phyloP scores from a whole-genome alignment of 352 stramenopile genomes.

The Globisporangium uncinulatum region DNA sequence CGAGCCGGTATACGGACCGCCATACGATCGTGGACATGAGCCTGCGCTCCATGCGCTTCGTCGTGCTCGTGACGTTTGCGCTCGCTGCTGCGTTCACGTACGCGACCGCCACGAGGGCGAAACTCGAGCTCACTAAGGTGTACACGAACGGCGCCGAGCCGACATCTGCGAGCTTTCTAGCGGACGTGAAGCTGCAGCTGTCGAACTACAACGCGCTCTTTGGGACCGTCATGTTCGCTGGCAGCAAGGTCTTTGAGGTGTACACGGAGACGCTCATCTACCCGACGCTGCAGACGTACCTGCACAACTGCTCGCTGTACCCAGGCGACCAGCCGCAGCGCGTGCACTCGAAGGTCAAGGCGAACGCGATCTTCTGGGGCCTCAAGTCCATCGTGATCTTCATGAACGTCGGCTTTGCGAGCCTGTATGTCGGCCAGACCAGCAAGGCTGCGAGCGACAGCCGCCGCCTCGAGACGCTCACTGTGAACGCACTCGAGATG shows the following conservation, averaged over 20 bases:
- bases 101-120: conserved; percentile 11
- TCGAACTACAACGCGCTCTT: conserved; percentile 16
- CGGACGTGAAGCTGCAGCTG: conserved; percentile 6
- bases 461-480: neutral
- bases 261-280: conserved; percentile 20
- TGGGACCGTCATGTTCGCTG: conserved; percentile 13
- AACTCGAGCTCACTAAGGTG: conserved; percentile 4
- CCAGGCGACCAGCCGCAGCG: conserved; percentile 20
- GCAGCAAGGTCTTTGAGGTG: conserved; percentile 15
- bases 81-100: conserved; percentile 13
- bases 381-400: conserved; percentile 17
- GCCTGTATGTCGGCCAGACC: conserved; percentile 19
- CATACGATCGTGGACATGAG: conserved; percentile 20
- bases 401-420: conserved; percentile 19
- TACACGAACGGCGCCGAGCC: conserved; percentile 9
- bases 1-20: conserved; percentile 7
- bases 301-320: conserved; percentile 20
- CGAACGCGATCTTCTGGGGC: conserved; percentile 13
- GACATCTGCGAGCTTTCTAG: conserved; percentile 1
- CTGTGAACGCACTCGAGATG: conserved; percentile 3
- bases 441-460: too few relatives aligned
- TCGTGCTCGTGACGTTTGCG: conserved; percentile 12
- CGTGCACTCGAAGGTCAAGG: conserved; percentile 14
- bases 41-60: conserved; percentile 14
- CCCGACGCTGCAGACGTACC: conserved; percentile 17